These are phyloP conservation scores for Malassezia pachydermatis DNA, from an alignment of 1,284 basidiomycete species.

Conservation along the genomic window DNA sequence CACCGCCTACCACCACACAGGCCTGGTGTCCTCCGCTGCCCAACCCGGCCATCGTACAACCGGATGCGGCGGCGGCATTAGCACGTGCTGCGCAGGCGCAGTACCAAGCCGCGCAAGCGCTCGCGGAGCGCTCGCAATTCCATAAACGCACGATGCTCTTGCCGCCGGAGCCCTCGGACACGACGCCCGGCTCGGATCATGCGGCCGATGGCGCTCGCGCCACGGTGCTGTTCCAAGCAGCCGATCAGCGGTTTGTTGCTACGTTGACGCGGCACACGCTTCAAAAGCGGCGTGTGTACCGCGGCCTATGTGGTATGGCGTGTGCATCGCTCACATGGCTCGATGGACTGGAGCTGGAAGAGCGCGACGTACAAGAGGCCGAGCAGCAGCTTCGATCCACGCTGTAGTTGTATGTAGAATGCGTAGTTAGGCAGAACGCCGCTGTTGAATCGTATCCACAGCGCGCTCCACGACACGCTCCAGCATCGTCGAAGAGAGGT, in stretches of 20 bases:
- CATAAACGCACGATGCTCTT: slow-evolving; percentile 30
- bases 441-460: slow-evolving; percentile 54
- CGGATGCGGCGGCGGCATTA: slow-evolving; percentile 19
- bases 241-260: slow-evolving; percentile 33
- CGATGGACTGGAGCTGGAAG: slow-evolving; percentile 33
- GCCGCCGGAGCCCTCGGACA: slow-evolving; percentile 1
- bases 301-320: slow-evolving; percentile 41
- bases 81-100: slow-evolving; percentile 15
- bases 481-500: slow-evolving; percentile 23
- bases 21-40: slow-evolving; percentile 33
- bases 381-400: slow-evolving; percentile 25
- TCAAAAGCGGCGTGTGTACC: slow-evolving; percentile 31
- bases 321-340: slow-evolving; percentile 38
- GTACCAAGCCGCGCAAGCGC: slow-evolving; percentile 19
- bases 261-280: slow-evolving; percentile 30
- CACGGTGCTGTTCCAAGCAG: slow-evolving; percentile 23
- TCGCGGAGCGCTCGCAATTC: slow-evolving; percentile 40
- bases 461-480: slow-evolving; percentile 27
- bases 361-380: slow-evolving; percentile 32
- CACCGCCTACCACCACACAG: background rate
- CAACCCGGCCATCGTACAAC: slow-evolving; percentile 34
- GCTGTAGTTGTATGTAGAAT: background rate
- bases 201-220: slow-evolving; percentile 16
- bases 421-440: background rate
- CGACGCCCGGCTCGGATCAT: slow-evolving; percentile 13